phyloP scores from a whole-genome alignment of 106 monocot genomes.

The Dendrobium chrysotoxum region DNA sequence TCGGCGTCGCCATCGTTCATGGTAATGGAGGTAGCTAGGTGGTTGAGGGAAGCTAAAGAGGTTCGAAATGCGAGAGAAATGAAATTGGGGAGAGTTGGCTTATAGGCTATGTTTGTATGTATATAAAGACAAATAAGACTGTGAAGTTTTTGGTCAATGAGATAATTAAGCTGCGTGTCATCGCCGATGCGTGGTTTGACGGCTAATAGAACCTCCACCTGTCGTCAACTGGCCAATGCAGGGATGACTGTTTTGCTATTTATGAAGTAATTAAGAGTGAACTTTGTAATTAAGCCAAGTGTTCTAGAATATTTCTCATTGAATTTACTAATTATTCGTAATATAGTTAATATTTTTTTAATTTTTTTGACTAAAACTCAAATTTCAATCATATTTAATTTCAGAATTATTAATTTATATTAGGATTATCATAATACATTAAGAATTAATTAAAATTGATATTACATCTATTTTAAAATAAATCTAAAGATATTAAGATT shows the following conservation, averaged over 20 bases:
- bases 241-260: not conserved
- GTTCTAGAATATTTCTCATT: too few species aligned
- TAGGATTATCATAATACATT: too few species aligned
- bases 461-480: too few species aligned
- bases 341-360: too few species aligned
- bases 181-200: not conserved
- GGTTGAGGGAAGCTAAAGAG: not conserved
- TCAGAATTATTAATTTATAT: too few species aligned
- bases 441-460: too few species aligned
- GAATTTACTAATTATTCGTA: too few species aligned
- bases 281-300: too few species aligned
- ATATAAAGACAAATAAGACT: not conserved
- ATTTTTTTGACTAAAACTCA: too few species aligned
- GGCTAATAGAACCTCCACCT: not conserved
- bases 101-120: not conserved
- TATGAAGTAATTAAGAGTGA: too few species aligned
- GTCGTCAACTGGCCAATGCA: not conserved
- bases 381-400: too few species aligned
- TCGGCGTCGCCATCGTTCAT: not conserved
- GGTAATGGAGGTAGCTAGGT: not conserved
- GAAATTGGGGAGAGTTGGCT: not conserved
- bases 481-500: too few species aligned
- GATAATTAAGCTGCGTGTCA: not conserved
- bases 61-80: not conserved
- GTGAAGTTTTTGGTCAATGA: not conserved